Base-by-base conservation (phyloP, 495 filamentous ascomycete species). In the Aspergillus avenaceus region DNA sequence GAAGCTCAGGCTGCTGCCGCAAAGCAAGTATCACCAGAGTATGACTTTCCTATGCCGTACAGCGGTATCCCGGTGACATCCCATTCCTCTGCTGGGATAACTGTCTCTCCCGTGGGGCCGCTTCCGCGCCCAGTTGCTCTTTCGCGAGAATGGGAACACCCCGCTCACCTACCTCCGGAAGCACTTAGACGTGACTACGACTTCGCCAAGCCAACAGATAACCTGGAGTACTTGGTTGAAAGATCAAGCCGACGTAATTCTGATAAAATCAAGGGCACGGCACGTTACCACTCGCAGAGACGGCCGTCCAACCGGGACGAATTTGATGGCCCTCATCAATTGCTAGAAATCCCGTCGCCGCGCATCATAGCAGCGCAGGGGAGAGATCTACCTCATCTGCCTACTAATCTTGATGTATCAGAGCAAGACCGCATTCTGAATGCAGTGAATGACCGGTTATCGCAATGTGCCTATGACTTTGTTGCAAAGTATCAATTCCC, bases 401-500 rank as follows among this genome's bases (percentile, higher is more conserved):
- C 88, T 47, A 87, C 86, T 71, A 87, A 87, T 68, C 81, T 95
- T 28, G 74, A 87, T 59, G 84, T 87, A 48, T 81, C 87, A 65
- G 88, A 92, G 67, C 88, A 91, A 76, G 88, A 95, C 67, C 81
- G 76, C 61, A 85, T 92, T 54, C 73, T 95, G 50, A 79, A 77
- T 45, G 74, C 82, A 56, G 86, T 95, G 65, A 91, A 95, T 72
- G 87, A 90, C 66, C 80, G 86, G 45, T 75, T 95, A 36, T 89
- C 88, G 37, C 84, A 85, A 64, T 91, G 87, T 64, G 89, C 88
- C 23, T 95, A 84, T 75, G 86, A 91, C 74, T 95, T 92, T 66
- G 81, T 95, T 57, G 88, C 88, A 58, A 88, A 85, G 67, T 92
- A 91, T 62, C 86, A 90, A 65, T 95, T 95, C 63, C 89, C 87